phyloP scores from a whole-genome alignment of 306 rosid genomes.

The Abrus pulchellus region DNA sequence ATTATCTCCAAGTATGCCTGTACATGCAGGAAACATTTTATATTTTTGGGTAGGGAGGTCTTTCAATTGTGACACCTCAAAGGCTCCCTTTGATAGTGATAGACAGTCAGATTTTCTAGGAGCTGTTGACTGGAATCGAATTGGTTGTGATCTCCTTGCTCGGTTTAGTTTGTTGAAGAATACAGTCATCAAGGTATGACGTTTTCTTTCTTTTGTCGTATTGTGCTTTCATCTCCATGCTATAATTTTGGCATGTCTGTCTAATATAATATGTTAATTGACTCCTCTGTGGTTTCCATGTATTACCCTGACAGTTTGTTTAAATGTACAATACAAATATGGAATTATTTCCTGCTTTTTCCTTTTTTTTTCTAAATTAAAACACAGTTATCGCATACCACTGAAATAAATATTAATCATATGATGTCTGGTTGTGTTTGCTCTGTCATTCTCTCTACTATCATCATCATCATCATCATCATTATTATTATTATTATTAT shows the following conservation, averaged over 20 bases:
- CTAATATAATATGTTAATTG: slow-evolving; percentile 27
- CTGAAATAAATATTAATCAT: not conserved
- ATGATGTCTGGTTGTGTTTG: not conserved
- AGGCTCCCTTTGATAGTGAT: slow-evolving; percentile 62
- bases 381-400: not conserved
- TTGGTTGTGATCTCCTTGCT: slow-evolving; percentile 65
- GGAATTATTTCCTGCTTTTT: slow-evolving; percentile 25
- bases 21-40: slow-evolving; percentile 57
- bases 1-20: slow-evolving; percentile 66
- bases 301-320: not conserved
- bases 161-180: slow-evolving; percentile 70
- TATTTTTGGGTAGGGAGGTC: slow-evolving; percentile 90
- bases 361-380: not conserved
- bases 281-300: not conserved
- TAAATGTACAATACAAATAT: not conserved
- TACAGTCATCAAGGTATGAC: slow-evolving; percentile 73
- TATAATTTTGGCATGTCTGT: slow-evolving; percentile 16
- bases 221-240: not conserved
- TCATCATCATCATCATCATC: not conserved
- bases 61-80: slow-evolving; percentile 59
- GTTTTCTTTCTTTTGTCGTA: slow-evolving; percentile 5
- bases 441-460: not conserved
- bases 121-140: slow-evolving; percentile 71
- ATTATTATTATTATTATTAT: not conserved
- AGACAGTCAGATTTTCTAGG: slow-evolving; percentile 58